phyloP scores from a whole-genome alignment of 2,329 filamentous ascomycete genomes.

The Rutstroemia sp. region DNA sequence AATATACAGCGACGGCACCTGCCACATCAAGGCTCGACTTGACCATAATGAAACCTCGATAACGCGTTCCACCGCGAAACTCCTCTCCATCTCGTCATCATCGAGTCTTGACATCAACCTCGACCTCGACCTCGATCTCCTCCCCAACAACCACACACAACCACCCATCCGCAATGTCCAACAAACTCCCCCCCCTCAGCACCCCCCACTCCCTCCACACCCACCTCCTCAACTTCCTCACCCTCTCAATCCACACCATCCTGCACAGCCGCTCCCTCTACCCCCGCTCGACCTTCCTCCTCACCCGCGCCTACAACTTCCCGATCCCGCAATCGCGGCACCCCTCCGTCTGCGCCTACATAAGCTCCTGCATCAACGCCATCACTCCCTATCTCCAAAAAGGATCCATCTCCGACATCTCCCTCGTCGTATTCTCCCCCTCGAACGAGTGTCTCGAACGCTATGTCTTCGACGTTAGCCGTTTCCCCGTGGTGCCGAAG shows the following conservation, averaged over 20 bases:
- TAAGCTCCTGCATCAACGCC: neutral
- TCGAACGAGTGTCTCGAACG: constrained; percentile 33
- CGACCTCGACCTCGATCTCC: neutral
- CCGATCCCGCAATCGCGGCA: constrained; percentile 65
- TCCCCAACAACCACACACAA: too few species aligned
- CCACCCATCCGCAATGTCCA: constrained; percentile 2
- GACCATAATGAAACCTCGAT: too few species aligned
- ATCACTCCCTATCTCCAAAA: neutral
- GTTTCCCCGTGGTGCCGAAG: constrained; percentile 32
- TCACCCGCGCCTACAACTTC: constrained; percentile 61
- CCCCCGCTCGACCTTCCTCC: constrained; percentile 56
- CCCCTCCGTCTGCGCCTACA: constrained; percentile 51
- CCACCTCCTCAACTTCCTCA: constrained; percentile 59
- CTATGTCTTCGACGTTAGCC: constrained; percentile 35
- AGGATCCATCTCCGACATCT: constrained; percentile 14
- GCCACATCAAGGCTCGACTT: too few species aligned
- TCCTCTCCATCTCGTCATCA: too few species aligned
- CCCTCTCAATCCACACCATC: constrained; percentile 27
- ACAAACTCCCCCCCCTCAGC: constrained; percentile 4
- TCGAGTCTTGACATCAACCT: neutral
- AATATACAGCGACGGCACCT: too few species aligned
- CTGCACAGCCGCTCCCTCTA: constrained; percentile 62
- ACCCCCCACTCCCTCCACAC: constrained; percentile 36
- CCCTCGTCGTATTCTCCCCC: constrained; percentile 29
- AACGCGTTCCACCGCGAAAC: too few species aligned